These are phyloP conservation scores for Kuraishia piskuri DNA, from an alignment of 805 yeast species.

Conservation along the genomic window DNA sequence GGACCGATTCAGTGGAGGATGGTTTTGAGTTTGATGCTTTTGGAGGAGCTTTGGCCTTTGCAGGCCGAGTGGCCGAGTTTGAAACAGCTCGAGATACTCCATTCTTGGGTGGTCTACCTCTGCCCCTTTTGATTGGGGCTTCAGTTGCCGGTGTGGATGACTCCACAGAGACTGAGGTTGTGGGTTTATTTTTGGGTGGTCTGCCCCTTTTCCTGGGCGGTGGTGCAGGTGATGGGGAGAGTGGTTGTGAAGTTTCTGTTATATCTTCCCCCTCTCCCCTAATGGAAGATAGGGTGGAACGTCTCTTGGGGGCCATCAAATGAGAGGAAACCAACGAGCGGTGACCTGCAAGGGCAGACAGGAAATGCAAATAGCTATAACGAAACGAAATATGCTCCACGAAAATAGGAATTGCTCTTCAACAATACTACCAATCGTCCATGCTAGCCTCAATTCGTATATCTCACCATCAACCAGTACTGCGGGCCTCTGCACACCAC, in stretches of 20 bases:
- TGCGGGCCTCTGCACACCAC: no score
- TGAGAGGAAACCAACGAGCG: no score
- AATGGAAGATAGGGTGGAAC: not conserved
- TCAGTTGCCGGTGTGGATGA: not conserved
- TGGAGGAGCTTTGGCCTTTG: not conserved
- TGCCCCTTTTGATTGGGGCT: not conserved
- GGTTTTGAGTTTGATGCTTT: constrained; percentile 7
- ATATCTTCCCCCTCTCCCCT: not conserved
- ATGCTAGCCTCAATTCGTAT: no score
- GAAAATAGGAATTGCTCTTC: no score
- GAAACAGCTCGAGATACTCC: not conserved
- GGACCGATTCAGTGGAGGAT: constrained; percentile 7
- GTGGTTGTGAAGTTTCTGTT: not conserved
- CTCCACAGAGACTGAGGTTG: not conserved
- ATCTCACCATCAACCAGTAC: no score
- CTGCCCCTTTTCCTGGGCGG: not conserved
- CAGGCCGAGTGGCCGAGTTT: not conserved
- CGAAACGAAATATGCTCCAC: no score
- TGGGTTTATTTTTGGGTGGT: not conserved
- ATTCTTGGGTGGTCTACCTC: constrained; percentile 2
- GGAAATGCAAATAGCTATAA: no score
- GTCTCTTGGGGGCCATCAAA: not conserved
- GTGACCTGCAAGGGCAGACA: no score
- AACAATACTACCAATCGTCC: no score
- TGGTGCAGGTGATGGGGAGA: not conserved